Evolutionary conservation across 805 yeast genomes (phyloP).

Genomic region (Spathaspora gorwiae): DNA sequence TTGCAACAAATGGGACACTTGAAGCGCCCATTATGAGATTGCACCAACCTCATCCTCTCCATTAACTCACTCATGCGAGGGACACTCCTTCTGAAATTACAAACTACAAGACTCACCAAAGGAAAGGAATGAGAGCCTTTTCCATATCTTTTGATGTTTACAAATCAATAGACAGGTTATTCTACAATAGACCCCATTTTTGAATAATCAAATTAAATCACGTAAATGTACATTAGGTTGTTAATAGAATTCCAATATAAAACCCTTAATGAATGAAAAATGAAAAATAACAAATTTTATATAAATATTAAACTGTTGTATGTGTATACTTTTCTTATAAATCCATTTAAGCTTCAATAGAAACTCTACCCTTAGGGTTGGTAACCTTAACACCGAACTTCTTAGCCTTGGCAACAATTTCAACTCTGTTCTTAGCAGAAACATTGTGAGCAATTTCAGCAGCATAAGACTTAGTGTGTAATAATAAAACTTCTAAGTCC

Average conservation of each 20-base stretch:
- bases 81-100: no score
- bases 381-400: conserved; percentile 98
- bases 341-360: conserved; percentile 83
- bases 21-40: no score
- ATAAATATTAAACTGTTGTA: background rate
- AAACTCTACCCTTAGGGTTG: conserved; percentile 98
- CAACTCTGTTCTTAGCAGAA: conserved; percentile 97
- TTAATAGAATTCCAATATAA: background rate
- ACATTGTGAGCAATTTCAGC: conserved; percentile 99
- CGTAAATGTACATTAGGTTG: conserved; percentile 3
- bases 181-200: no score
- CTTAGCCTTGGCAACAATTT: conserved; percentile 93
- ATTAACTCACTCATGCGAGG: no score
- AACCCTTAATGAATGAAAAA: conserved; percentile 1
- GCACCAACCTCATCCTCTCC: no score
- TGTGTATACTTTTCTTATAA: background rate
- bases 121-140: no score
- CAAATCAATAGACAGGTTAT: no score
- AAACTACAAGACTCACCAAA: no score
- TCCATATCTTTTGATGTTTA: no score
- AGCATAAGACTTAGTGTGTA: conserved; percentile 98
- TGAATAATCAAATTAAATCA: background rate
- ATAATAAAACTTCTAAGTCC: conserved; percentile 90
- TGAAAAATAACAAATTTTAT: background rate
- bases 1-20: no score